Percentiles rank a stretch among this genome's conserved stretches.
These are phyloP conservation scores for Elasticomyces elasticus DNA, from an alignment of 495 filamentous ascomycete species.

Conservation along the genomic window DNA sequence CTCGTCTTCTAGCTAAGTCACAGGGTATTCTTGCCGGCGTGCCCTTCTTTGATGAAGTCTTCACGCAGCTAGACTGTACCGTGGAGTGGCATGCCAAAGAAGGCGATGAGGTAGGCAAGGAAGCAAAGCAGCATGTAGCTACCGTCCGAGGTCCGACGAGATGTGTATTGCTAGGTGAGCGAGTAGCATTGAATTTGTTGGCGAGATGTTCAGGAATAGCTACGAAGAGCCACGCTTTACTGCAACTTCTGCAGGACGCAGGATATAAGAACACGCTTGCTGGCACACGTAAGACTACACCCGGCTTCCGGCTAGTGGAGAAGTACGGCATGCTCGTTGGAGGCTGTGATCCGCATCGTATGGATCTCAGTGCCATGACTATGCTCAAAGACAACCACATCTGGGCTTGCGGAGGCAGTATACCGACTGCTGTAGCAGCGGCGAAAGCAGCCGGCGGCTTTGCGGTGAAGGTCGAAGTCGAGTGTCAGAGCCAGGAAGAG, in stretches of 20 bases:
- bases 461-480: conserved; percentile 87
- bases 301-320: conserved; percentile 89
- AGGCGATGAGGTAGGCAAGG: conserved; percentile 41
- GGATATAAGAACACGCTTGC: conserved; percentile 81
- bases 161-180: conserved; percentile 79
- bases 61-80: conserved; percentile 77
- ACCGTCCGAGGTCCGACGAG: conserved; percentile 81
- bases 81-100: conserved; percentile 82
- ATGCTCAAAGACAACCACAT: conserved; percentile 99
- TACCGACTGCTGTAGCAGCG: conserved; percentile 60
- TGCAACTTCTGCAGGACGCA: conserved; percentile 44
- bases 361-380: conserved; percentile 87
- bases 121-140: conserved; percentile 46
- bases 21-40: conserved; percentile 80
- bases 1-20: conserved; percentile 81
- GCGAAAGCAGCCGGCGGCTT: conserved; percentile 83
- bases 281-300: conserved; percentile 92
- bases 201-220: conserved; percentile 90
- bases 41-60: conserved; percentile 93
- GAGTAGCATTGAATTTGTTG: conserved; percentile 85
- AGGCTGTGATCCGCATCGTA: conserved; percentile 80
- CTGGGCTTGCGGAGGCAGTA: conserved; percentile 65
- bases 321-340: conserved; percentile 96
- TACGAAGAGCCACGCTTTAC: conserved; percentile 46
- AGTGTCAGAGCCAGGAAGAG: conserved; percentile 76